Base-by-base conservation (phyloP, 1,139 yeast species). In the Lodderomyces margitis region DNA sequence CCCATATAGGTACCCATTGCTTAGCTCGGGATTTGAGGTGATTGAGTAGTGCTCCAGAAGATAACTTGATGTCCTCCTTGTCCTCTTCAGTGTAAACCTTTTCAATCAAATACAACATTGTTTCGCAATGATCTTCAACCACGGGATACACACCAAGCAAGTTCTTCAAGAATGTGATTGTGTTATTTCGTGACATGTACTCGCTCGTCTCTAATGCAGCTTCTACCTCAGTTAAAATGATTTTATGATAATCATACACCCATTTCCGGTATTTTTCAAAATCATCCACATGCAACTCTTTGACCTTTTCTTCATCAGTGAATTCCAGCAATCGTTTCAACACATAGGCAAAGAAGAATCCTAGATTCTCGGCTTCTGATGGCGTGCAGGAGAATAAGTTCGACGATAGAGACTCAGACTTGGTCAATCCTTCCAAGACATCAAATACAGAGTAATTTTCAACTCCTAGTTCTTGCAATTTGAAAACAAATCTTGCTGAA, bases 111-210 rank as follows among this genome's bases (percentile, higher is more conserved):
- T 64, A 66, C 4, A 74, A 64, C 7, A 87, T 59, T 9, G 58
- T 49, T 45, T 79, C 80, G 36, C 92, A 83, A 44, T 87, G 94
- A 32, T 77, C 80, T 41, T 80, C 82, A 21, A 87, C 78, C 11
- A 70, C 66, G 0, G 96, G 96, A 56, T 81, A 87, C 7, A 77
- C 74, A 1, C 76, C 74, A 24, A 85, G 64, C 46, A 84, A 64
- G 50, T 81, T 82, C 56, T 84, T 87, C 64, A 91, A 67, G 52
- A 88, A 79, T 2, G 87, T 84, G 46, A 91, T 86, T 2, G 88
- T 78, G 60, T 89, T 91, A 47, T 92, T 78, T 41, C 95, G 75
- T 3, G 87, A 81, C 81, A 87, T 85, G 56, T 89, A 91, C 45
- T 84, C 86, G 1, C 70, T 68, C 15, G 80, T 75, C 10, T 65